phyloP scores from a whole-genome alignment of 176 grass and related monocot species.

The Musa itinerans region DNA sequence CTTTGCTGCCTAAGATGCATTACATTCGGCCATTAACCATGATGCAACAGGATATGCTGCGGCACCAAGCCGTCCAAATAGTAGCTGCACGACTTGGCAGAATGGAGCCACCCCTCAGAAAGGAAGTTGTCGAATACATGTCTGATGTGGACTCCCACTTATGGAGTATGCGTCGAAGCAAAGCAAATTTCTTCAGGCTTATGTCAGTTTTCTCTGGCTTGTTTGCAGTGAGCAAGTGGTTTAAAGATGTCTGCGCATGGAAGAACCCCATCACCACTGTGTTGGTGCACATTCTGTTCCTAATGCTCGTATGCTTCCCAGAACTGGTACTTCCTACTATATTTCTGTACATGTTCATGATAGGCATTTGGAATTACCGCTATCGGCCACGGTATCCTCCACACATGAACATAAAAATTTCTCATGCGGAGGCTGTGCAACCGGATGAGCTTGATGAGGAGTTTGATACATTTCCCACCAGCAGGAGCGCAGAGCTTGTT shows the following conservation, averaged over 20 bases:
- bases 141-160: slow-evolving; percentile 84
- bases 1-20: slow-evolving; percentile 95
- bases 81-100: slow-evolving; percentile 76
- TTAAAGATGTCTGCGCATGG: slow-evolving; percentile 69
- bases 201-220: slow-evolving; percentile 71
- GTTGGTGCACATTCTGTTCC: slow-evolving; percentile 77
- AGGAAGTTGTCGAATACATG: slow-evolving; percentile 98
- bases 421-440: slow-evolving; percentile 82
- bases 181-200: slow-evolving; percentile 96
- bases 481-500: slow-evolving; percentile 46
- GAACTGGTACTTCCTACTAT: slow-evolving; percentile 90
- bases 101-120: slow-evolving; percentile 91
- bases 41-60: slow-evolving; percentile 76
- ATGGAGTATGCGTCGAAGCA: slow-evolving; percentile 97
- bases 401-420: slow-evolving; percentile 99
- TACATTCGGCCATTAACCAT: slow-evolving; percentile 80
- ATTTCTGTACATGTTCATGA: slow-evolving; percentile 97
- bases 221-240: slow-evolving; percentile 81
- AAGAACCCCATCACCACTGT: slow-evolving; percentile 90
- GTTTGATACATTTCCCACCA: slow-evolving; percentile 85
- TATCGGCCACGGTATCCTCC: slow-evolving; percentile 87
- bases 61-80: slow-evolving; percentile 87
- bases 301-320: slow-evolving; percentile 95
- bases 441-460: slow-evolving; percentile 93
- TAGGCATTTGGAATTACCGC: slow-evolving; percentile 92